phyloP scores from a whole-genome alignment of 768 basidiomycete genomes.

The Calocybe indica region DNA sequence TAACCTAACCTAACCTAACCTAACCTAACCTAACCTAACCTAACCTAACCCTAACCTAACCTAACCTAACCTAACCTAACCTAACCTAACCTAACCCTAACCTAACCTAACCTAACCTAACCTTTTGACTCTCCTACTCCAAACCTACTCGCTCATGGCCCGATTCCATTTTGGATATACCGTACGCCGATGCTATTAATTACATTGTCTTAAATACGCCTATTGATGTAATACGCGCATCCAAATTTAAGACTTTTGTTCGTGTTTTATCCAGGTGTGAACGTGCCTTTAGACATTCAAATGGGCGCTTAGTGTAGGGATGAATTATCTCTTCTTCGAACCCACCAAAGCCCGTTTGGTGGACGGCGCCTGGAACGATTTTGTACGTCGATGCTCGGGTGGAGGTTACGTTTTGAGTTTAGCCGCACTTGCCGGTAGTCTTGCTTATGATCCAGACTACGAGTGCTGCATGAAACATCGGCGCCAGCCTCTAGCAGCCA shows the following conservation, averaged over 20 bases:
- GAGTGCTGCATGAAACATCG: conserved; percentile 2
- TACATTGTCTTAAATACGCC: conserved; percentile 9
- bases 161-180: conserved; percentile 8
- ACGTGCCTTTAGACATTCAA: conserved; percentile 7
- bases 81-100: too few relatives aligned
- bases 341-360: conserved; percentile 4
- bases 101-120: too few relatives aligned
- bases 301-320: conserved; percentile 10
- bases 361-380: conserved; percentile 11
- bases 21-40: too few relatives aligned
- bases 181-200: conserved; percentile 5
- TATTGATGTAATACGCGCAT: conserved; percentile 3
- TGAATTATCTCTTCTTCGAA: conserved; percentile 13
- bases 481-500: conserved; percentile 5
- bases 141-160: conserved; percentile 10
- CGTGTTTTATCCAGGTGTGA: conserved; percentile 10
- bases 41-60: too few relatives aligned
- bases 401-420: conserved; percentile 7
- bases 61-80: too few relatives aligned
- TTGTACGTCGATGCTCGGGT: conserved; percentile 10
- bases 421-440: not conserved
- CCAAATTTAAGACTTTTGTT: conserved; percentile 1
- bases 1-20: too few relatives aligned
- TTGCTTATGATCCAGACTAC: conserved; percentile 18
- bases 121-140: not conserved